phyloP scores from a whole-genome alignment of 1,139 yeast species.

The Casaregolazyma lundiana region DNA sequence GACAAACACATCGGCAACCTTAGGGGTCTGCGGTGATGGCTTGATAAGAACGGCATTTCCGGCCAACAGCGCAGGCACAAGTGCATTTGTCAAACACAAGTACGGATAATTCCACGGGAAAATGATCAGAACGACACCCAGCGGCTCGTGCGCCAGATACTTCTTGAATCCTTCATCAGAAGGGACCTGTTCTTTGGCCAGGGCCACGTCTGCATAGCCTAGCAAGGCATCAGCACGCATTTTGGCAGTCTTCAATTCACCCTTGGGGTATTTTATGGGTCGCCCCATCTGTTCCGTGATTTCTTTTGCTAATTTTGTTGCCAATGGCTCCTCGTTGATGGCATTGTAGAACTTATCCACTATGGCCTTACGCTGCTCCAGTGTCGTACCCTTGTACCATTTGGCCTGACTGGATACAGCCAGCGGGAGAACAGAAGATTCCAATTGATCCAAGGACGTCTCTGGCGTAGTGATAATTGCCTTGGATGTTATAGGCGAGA shows the following conservation, averaged over 20 bases:
- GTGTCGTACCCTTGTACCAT: slow-evolving; percentile 26
- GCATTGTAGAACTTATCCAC: slow-evolving; percentile 30
- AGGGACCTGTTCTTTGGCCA: slow-evolving; percentile 30
- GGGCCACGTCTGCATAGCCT: slow-evolving; percentile 33
- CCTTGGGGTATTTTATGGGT: slow-evolving; percentile 34
- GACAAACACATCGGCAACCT: slow-evolving; percentile 66
- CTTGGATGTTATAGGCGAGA: slow-evolving; percentile 31
- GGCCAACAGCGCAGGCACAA: slow-evolving; percentile 77
- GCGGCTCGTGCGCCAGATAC: slow-evolving; percentile 58
- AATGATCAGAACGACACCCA: slow-evolving; percentile 78
- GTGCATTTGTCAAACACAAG: slow-evolving; percentile 73
- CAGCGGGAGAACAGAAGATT: slow-evolving; percentile 21
- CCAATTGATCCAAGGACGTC: slow-evolving; percentile 26
- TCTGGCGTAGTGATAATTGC: slow-evolving; percentile 29
- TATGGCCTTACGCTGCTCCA: slow-evolving; percentile 30
- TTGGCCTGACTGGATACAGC: slow-evolving; percentile 30
- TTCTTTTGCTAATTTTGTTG: slow-evolving; percentile 27
- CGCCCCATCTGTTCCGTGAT: slow-evolving; percentile 38
- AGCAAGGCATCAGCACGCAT: slow-evolving; percentile 31
- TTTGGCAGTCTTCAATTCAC: slow-evolving; percentile 34
- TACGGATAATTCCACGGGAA: slow-evolving; percentile 90
- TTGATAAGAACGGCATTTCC: slow-evolving; percentile 79
- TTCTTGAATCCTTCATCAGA: slow-evolving; percentile 30
- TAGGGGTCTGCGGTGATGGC: slow-evolving; percentile 80
- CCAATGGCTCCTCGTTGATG: slow-evolving; percentile 25